Evolutionary conservation across 352 stramenopile genomes (phyloP).

Genomic region (Phytophthora sansomeana): DNA sequence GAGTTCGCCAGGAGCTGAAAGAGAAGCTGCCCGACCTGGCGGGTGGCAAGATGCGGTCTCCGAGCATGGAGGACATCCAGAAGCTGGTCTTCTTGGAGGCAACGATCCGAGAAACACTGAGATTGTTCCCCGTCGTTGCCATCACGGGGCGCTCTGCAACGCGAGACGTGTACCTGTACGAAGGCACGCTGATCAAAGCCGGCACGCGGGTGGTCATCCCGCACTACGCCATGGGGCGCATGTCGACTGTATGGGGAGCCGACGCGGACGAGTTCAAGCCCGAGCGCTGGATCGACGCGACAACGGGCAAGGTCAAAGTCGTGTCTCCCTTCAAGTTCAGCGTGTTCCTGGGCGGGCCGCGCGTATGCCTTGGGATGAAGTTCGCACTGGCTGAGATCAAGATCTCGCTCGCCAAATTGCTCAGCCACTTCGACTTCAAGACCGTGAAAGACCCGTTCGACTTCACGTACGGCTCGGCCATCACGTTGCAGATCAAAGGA

Average conservation of each 20-base stretch:
- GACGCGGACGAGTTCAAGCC: slow-evolving; percentile 73
- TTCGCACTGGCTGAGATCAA: slow-evolving; percentile 74
- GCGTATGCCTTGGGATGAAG: slow-evolving; percentile 75
- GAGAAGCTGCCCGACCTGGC: slow-evolving; percentile 55
- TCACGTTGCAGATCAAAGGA: slow-evolving; percentile 58
- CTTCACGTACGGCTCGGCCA: slow-evolving; percentile 52
- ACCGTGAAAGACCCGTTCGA: slow-evolving; percentile 48
- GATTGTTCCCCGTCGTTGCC: slow-evolving; percentile 68
- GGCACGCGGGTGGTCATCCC: slow-evolving; percentile 67
- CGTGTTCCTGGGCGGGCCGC: slow-evolving; percentile 69
- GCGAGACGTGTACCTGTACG: slow-evolving; percentile 67
- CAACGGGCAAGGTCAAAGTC: slow-evolving; percentile 47
- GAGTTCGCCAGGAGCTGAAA: slow-evolving; percentile 49
- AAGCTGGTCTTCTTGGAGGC: slow-evolving; percentile 62
- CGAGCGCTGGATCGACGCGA: slow-evolving; percentile 66
- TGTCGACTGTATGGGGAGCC: slow-evolving; percentile 65
- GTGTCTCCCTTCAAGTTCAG: slow-evolving; percentile 73
- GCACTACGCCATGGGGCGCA: slow-evolving; percentile 68
- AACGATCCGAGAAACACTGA: slow-evolving; percentile 59
- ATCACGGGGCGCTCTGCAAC: slow-evolving; percentile 58
- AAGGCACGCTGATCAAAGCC: slow-evolving; percentile 68
- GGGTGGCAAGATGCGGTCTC: slow-evolving; percentile 15
- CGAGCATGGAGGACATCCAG: slow-evolving; percentile 47
- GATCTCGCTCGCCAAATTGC: slow-evolving; percentile 58
- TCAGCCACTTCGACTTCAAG: slow-evolving; percentile 61